Conservation (phyloP, 305 asterid species). For the Fraxinus platypoda region DNA sequence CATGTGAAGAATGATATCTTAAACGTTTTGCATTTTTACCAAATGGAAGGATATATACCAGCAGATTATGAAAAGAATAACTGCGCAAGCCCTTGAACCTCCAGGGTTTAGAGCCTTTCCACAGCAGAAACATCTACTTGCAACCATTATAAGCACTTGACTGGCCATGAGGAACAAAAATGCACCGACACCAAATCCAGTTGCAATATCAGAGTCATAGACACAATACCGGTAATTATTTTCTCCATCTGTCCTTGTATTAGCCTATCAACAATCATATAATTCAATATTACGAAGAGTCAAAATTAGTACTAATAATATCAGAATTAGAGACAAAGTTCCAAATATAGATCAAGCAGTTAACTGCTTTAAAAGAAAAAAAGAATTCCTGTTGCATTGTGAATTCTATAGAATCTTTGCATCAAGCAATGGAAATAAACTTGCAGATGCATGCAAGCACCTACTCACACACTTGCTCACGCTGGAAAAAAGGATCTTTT, state of each 20-base stretch:
- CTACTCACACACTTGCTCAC: not conserved
- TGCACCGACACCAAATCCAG: conserved; percentile 91
- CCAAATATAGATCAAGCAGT: not conserved
- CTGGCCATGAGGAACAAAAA: conserved; percentile 76
- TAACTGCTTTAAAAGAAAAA: not conserved
- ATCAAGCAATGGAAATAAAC: not conserved
- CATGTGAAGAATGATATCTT: not conserved
- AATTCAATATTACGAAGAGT: conserved; percentile 9
- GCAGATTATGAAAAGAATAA: conserved; percentile 77
- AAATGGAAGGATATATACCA: conserved; percentile 43
- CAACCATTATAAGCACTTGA: conserved; percentile 67
- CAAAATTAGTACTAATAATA: not conserved
- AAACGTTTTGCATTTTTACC: not conserved
- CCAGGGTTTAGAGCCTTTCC: conserved; percentile 81
- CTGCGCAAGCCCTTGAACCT: conserved; percentile 89
- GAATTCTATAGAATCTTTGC: not conserved
- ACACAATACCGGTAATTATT: conserved; percentile 44
- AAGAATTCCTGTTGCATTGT: not conserved
- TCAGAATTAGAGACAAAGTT: not conserved
- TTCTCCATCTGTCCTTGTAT: conserved; percentile 37
- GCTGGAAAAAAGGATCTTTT: not conserved
- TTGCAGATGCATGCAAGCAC: not conserved
- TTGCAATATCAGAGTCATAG: conserved; percentile 78
- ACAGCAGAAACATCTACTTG: conserved; percentile 85
- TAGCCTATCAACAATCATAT: conserved; percentile 46